Base-by-base conservation (phyloP, 1,139 yeast genomes). In the Candida dubliniensis region DNA sequence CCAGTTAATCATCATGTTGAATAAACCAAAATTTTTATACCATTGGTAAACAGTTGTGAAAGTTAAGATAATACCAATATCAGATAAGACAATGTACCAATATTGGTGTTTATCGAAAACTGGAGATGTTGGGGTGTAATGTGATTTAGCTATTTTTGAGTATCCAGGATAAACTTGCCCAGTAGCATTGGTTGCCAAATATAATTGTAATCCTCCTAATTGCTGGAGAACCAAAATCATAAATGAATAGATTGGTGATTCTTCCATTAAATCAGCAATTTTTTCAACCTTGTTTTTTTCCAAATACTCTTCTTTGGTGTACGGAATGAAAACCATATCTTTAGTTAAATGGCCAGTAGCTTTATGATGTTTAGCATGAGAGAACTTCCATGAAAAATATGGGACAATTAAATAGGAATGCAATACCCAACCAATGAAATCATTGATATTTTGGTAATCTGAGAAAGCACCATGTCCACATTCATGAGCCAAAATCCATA, bases 401-500 rank as follows among this genome's bases (percentile, higher is more conserved):
- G 85, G 85, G 31, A 79, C 84, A 55, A 77, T 58, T 48, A 78
- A 63, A 57, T 76, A 79, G 32, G 82, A 76, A 61, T 80, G 85
- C 47, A 80, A 65, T 23, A 79, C 62, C 84, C 84, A 80, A 39
- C 85, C 85, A 41, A 78, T 76, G 31, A 74, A 58, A 57, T 80
- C 84, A 54, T 80, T 80, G 48, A 80, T 72, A 67, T 66, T 65
- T 30, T 73, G 76, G 57, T 77, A 79, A 56, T 78, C 82, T 43
- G 78, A 69, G 57, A 80, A 80, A 11, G 84, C 84, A 56, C 76
- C 80, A 58, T 80, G 85, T 45, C 85, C 85, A 72, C 85, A 80
- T 59, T 80, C 85, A 57, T 80, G 85, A 36, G 84, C 84, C 63
- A 81, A 59, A 44, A 81, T 78, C 85, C 85, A 81, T 35, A 79